Percentiles rank a stretch among this genome's conserved stretches.
phyloP scores from a whole-genome alignment of 495 filamentous ascomycete genomes.

The Podospora sp. region DNA sequence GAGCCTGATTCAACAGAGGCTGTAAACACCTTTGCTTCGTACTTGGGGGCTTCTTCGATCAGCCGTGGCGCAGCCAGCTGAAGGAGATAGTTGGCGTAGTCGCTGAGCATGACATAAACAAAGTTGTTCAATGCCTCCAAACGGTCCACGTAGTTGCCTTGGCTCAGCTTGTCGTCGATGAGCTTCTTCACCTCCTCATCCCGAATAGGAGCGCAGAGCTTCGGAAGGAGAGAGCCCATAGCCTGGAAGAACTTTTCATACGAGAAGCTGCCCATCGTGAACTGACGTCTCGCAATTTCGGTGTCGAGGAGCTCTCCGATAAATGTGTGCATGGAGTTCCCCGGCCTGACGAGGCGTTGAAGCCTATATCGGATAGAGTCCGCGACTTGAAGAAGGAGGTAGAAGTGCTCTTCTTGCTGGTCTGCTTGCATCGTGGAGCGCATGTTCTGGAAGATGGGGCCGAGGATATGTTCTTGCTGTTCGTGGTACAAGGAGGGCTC shows the following conservation, averaged over 20 bases:
- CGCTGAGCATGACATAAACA: constrained; percentile 88
- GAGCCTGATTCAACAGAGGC: constrained; percentile 64
- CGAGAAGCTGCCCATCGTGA: constrained; percentile 80
- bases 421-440: constrained; percentile 70
- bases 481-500: constrained; percentile 54
- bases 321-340: constrained; percentile 77
- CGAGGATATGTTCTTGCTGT: constrained; percentile 53
- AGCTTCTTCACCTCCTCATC: constrained; percentile 83
- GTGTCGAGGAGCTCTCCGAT: constrained; percentile 87
- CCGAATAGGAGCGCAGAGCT: constrained; percentile 88
- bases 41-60: constrained; percentile 75
- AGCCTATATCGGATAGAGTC: constrained; percentile 83
- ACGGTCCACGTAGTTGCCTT: constrained; percentile 81
- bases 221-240: constrained; percentile 86
- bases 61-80: constrained; percentile 78
- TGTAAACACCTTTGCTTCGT: constrained; percentile 79
- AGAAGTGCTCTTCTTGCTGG: constrained; percentile 61
- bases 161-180: constrained; percentile 64
- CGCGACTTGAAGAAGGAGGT: constrained; percentile 81
- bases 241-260: constrained; percentile 92
- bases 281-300: constrained; percentile 73
- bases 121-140: constrained; percentile 81
- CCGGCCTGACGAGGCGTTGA: constrained; percentile 74
- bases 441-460: constrained; percentile 77
- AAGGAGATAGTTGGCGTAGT: constrained; percentile 93